Conservation (phyloP, 2,329 filamentous ascomycete species). For the Emergomyces pasteurianus region DNA sequence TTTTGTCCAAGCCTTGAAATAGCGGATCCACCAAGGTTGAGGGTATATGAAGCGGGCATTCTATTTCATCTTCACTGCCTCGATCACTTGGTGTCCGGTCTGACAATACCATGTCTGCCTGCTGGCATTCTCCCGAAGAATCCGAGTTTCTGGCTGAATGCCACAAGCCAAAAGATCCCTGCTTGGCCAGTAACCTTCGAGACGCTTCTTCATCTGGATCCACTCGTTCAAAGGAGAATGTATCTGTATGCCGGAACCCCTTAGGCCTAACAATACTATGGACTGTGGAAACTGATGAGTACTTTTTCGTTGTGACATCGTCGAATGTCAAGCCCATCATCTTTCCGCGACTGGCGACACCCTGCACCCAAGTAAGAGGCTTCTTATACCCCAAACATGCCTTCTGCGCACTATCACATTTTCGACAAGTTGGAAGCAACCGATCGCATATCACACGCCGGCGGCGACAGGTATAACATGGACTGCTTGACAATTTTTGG, state of each 20-base stretch:
- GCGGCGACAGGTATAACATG: slow-evolving; percentile 33
- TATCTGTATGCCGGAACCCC: slow-evolving; percentile 5
- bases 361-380: slow-evolving; percentile 32
- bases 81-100: not conserved
- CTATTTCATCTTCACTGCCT: not conserved
- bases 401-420: slow-evolving; percentile 32
- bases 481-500: not conserved
- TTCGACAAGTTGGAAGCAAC: slow-evolving; percentile 30
- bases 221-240: too few species aligned
- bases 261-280: not conserved
- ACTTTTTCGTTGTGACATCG: slow-evolving; percentile 17
- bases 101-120: not conserved
- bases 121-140: not conserved
- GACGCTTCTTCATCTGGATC: not conserved
- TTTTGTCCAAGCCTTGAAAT: slow-evolving; percentile 33
- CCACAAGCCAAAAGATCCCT: not conserved
- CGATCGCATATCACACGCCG: slow-evolving; percentile 34
- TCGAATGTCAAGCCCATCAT: slow-evolving; percentile 44
- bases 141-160: not conserved
- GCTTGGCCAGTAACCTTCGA: not conserved
- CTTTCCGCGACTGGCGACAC: slow-evolving; percentile 33
- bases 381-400: slow-evolving; percentile 34
- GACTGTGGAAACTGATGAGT: not conserved
- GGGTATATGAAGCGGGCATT: not conserved
- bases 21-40: slow-evolving; percentile 29